These are phyloP conservation scores for Wickerhamiella infanticola DNA, from an alignment of 1,139 yeast genomes.

Conservation along the genomic window DNA sequence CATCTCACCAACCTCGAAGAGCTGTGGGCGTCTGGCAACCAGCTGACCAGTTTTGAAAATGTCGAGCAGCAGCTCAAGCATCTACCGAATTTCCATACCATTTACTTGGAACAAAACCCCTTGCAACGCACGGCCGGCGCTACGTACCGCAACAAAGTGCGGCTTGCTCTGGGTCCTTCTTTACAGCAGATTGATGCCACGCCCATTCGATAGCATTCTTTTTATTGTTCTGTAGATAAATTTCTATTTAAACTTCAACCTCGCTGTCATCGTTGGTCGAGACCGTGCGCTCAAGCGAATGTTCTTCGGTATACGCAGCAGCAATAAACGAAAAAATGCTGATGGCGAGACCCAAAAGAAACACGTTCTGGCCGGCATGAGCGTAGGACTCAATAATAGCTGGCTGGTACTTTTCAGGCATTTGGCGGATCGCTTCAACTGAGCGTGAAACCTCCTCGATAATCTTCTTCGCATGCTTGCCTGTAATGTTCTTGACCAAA, in stretches of 20 bases:
- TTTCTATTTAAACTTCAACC: background rate
- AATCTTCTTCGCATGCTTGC: constrained; percentile 20
- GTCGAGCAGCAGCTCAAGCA: constrained; percentile 49
- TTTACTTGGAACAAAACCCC: constrained; percentile 93
- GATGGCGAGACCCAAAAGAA: constrained; percentile 32
- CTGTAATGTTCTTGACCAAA: constrained; percentile 23
- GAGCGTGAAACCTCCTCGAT: constrained; percentile 39
- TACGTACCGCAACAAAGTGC: constrained; percentile 71
- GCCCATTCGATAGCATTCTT: constrained; percentile 23
- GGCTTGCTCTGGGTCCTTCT: constrained; percentile 56
- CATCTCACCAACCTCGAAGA: constrained; percentile 66
- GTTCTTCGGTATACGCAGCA: constrained; percentile 18
- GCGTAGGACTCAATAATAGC: constrained; percentile 36
- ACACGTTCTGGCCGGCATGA: constrained; percentile 37
- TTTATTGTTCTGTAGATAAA: background rate
- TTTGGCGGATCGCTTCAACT: constrained; percentile 38
- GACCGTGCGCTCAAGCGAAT: constrained; percentile 10
- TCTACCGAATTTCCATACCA: constrained; percentile 60
- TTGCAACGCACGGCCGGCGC: constrained; percentile 57
- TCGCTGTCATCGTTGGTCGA: background rate
- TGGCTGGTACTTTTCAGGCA: constrained; percentile 35
- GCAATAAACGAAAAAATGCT: constrained; percentile 25
- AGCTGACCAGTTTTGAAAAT: constrained; percentile 51
- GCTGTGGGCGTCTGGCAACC: constrained; percentile 82
- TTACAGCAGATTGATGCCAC: constrained; percentile 85